A percentile compares a stretch with the other conserved stretches of the same genome.
Evolutionary conservation across 2,329 filamentous ascomycete species (phyloP).

Genomic region (Zasmidium angulare): DNA sequence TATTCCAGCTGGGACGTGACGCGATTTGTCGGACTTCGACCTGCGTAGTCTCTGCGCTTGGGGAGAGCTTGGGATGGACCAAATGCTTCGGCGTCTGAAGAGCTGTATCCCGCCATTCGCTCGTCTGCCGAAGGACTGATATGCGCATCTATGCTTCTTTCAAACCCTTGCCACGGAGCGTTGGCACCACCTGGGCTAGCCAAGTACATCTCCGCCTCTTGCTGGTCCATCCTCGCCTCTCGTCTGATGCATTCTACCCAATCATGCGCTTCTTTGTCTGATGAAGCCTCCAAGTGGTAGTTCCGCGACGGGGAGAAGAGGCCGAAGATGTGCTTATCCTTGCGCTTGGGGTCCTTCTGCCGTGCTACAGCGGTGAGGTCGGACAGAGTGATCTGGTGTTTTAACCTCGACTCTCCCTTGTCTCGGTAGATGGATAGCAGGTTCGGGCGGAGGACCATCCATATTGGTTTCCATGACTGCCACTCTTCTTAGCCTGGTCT

Average conservation of each 20-base stretch:
- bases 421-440: slow-evolving; percentile 91
- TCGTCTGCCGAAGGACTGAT: slow-evolving; percentile 24
- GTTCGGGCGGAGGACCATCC: slow-evolving; percentile 86
- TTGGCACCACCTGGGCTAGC: slow-evolving; percentile 62
- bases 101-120: slow-evolving; percentile 40
- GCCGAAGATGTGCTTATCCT: slow-evolving; percentile 83
- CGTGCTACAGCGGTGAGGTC: slow-evolving; percentile 89
- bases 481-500: slow-evolving; percentile 29
- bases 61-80: slow-evolving; percentile 21
- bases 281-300: slow-evolving; percentile 80
- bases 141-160: slow-evolving; percentile 31
- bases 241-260: slow-evolving; percentile 82
- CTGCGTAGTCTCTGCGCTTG: slow-evolving; percentile 28
- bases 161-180: slow-evolving; percentile 45
- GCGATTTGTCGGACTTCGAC: slow-evolving; percentile 40
- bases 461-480: slow-evolving; percentile 86
- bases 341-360: slow-evolving; percentile 85
- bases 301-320: slow-evolving; percentile 89
- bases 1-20: slow-evolving; percentile 63
- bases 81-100: slow-evolving; percentile 45
- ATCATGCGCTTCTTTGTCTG: slow-evolving; percentile 71
- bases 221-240: slow-evolving; percentile 81
- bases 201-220: slow-evolving; percentile 79
- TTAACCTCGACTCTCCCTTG: slow-evolving; percentile 82
- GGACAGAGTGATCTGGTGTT: slow-evolving; percentile 81